Base-by-base conservation (phyloP, 768 basidiomycete species). In the Lactarius indigo region DNA sequence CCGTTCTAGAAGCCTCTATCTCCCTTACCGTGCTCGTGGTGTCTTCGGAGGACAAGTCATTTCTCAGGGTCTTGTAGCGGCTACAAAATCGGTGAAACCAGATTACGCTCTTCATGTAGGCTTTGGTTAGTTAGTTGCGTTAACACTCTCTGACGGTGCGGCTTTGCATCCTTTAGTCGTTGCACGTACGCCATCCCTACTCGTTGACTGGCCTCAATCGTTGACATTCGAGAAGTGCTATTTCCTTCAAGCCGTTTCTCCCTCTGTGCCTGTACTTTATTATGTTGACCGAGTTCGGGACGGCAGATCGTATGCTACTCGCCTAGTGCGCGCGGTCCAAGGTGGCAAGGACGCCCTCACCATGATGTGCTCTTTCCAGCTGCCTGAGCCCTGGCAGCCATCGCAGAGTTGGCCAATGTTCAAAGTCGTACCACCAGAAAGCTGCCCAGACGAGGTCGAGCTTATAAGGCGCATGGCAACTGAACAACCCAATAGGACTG, bases 21-120 rank as follows among this genome's bases (percentile, higher is more conserved):
- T 85, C 23, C 91, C 90, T 1, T 68, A 75, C 6, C 78, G 80
- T 20, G 83, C 83, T 31, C 81, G 92, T 60, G 91, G 92, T 18
- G 91, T 92, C 15, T 94, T 91, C 72, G 92, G 92, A 68, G 92
- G 92, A 5, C 91, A 94, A 76, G 92, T 94, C 69, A 92, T 94
- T 69, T 91, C 89, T 39, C 92, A 94, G 73, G 91, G 91, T 5
- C 78, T 94, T 28, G 88, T 92, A 17, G 84, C 90, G 2, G 92
- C 92, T 1, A 92, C 90, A n/a, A 88, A 87, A 68, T 85, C 86
- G 57, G 89, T 94, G 0, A 78, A 85, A 56, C 79, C 85, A 17
- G 80, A 76, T 17, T 91, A 83, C 74, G 84, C 82, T 28, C 76
- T 92, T 37, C 90, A 94, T 78, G 92, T 92, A 72, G 79, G 90